Evolutionary conservation across 257 asterid species (phyloP), one percentile per base, ranked within the genome.

Genomic region (Lavandula angustifolia): DNA sequence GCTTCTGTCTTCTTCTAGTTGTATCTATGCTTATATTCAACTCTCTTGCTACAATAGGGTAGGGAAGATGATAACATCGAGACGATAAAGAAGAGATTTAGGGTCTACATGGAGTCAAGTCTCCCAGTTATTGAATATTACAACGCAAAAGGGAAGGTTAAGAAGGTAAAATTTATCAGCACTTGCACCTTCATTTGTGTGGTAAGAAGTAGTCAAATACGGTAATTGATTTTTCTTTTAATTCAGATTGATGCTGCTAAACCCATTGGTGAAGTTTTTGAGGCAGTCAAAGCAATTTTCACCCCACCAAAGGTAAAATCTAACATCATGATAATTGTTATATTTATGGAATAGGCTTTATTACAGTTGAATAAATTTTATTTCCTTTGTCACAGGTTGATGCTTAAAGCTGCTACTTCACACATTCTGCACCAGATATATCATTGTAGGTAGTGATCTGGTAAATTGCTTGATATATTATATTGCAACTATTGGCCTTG

Each of bases 201-300:
- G 33, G 14, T 46, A 3, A 12, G 42, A 58, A 44, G 56, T 40
- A 52, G 9, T 31, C 27, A 9, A 9, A 47, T 35, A 59, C 16
- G 46, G 16, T 61, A 37, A 60, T 54, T 66, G 18, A 54, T 61
- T 11, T 49, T 74, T 70, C 47, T 49, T 65, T 34, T 42, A 4
- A 72, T 67, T 35, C 72, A 91, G 97, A 87, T 91, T 35, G 88
- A 82, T 77, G 96, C 95, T 47, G 80, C 77, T 48, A 87, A 65
- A 66, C 85, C 94, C 2, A 62, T 84, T 53, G 94, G 54, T 61
- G 95, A 91, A 66, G 97, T 91, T 72, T 85, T 82, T 80, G 95
- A 76, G 76, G 87, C 89, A 5, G 90, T 85, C 34, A 87, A 87
- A 81, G 78, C 80, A 57, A 58, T 87, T 71, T 91, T 91, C 78